Evolutionary conservation across 2,329 filamentous ascomycete genomes (phyloP).

Genomic region (Phymatotrichopsis omnivora): DNA sequence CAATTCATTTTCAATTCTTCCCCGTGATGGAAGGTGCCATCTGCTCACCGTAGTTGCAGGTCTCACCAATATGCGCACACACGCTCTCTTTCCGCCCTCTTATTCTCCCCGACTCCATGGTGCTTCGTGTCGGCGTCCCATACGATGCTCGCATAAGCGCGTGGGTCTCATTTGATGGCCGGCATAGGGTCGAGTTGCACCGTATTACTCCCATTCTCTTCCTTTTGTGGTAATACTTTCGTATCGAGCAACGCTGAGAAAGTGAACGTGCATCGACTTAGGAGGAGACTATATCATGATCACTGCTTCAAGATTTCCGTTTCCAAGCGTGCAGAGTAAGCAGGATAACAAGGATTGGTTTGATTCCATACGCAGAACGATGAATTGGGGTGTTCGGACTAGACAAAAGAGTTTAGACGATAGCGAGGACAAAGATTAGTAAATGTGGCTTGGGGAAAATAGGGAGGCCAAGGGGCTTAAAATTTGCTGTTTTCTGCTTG

Average conservation of each 20-base stretch:
- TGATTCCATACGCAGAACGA: slow-evolving; percentile 30
- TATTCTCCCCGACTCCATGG: slow-evolving; percentile 90
- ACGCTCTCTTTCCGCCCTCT: slow-evolving; percentile 94
- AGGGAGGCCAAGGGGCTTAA: too few species aligned
- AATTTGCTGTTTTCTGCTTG: too few species aligned
- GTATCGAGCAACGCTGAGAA: neutral
- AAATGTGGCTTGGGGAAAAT: too few species aligned
- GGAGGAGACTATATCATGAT: slow-evolving; percentile 73
- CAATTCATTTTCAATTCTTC: too few species aligned
- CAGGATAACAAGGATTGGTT: slow-evolving; percentile 32
- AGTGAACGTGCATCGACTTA: slow-evolving; percentile 8
- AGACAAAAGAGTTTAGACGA: slow-evolving; percentile 21
- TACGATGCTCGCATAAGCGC: slow-evolving; percentile 81
- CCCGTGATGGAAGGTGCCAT: too few species aligned
- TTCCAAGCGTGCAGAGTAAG: slow-evolving; percentile 52
- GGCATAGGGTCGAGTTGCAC: slow-evolving; percentile 69
- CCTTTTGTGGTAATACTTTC: neutral
- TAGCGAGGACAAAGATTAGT: too few species aligned
- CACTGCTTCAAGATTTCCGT: slow-evolving; percentile 68
- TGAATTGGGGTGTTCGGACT: slow-evolving; percentile 27
- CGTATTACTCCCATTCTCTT: slow-evolving; percentile 37
- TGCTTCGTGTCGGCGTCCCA: slow-evolving; percentile 84
- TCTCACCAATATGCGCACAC: slow-evolving; percentile 90
- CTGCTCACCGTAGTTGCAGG: too few species aligned
- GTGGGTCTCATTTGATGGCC: slow-evolving; percentile 97